Evolutionary conservation across 208 protist genomes (phyloP).

Genomic region (Leishmania amazonensis): DNA sequence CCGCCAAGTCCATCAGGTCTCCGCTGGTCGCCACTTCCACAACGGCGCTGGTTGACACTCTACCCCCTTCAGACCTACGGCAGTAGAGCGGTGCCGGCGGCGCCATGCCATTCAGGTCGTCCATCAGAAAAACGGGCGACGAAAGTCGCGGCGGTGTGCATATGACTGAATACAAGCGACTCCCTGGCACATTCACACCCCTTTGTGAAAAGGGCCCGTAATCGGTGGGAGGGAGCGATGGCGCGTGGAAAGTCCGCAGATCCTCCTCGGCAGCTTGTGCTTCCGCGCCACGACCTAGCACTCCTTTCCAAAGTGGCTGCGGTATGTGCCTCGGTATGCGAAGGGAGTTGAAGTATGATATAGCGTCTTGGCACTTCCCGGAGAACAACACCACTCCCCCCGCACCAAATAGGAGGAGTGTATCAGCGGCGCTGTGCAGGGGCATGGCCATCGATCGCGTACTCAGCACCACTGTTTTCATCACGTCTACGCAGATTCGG

Average conservation of each 20-base stretch:
- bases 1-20: constrained; percentile 52
- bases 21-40: constrained; percentile 29
- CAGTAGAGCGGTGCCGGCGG: constrained; percentile 11
- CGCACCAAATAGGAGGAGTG: constrained; percentile 45
- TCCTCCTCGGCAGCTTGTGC: constrained; percentile 1
- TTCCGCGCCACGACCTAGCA: not conserved
- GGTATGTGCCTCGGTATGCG: constrained; percentile 29
- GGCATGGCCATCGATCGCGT: constrained; percentile 38
- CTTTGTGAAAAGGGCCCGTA: constrained; percentile 3
- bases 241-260: not conserved
- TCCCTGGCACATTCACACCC: not conserved
- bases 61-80: not conserved
- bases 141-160: constrained; percentile 31
- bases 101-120: constrained; percentile 2
- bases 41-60: not conserved
- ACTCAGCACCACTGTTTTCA: constrained; percentile 65
- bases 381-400: constrained; percentile 54
- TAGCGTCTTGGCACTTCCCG: constrained; percentile 28
- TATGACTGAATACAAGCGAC: constrained; percentile 18
- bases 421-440: constrained; percentile 40
- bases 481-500: constrained; percentile 33
- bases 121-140: constrained; percentile 10
- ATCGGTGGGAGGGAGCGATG: not conserved
- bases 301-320: constrained; percentile 17
- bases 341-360: constrained; percentile 57